phyloP scores from a whole-genome alignment of 495 filamentous ascomycete genomes.

The Penicillium soppii region DNA sequence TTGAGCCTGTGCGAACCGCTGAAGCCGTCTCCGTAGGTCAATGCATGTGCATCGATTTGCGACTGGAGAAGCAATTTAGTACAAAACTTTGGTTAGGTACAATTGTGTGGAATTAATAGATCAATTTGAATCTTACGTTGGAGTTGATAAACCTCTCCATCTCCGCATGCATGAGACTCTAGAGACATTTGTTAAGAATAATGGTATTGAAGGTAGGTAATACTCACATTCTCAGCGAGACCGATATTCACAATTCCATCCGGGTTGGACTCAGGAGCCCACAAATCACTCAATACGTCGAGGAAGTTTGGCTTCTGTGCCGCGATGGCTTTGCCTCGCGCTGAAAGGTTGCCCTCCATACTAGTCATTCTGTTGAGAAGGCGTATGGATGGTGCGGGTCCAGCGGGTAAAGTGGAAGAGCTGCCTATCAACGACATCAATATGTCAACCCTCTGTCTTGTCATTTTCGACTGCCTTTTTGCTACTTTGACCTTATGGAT shows the following conservation, averaged over 20 bases:
- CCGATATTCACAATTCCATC: constrained; percentile 22
- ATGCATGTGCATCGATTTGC: constrained; percentile 9
- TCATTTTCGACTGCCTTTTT: no score
- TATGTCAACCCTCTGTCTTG: no score
- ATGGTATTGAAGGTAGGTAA: background rate
- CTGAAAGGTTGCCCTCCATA: constrained; percentile 11
- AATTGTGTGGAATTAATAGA: background rate
- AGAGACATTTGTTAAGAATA: background rate
- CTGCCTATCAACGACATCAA: no score
- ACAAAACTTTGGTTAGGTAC: background rate
- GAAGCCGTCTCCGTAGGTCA: constrained; percentile 30
- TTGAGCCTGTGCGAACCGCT: constrained; percentile 21
- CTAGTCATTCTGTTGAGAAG: background rate
- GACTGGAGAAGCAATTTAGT: constrained; percentile 8
- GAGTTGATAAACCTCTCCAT: constrained; percentile 15
- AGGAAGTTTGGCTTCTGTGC: constrained; percentile 12
- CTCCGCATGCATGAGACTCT: constrained; percentile 16
- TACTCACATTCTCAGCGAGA: constrained; percentile 16
- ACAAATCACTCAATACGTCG: constrained; percentile 11
- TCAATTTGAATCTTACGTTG: no score
- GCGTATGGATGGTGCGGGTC: background rate
- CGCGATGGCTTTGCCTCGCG: constrained; percentile 8
- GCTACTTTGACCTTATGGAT: no score
- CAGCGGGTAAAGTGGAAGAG: no score
- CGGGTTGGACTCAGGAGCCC: constrained; percentile 19